Conservation (phyloP, 768 basidiomycete species). For the Rhodotorula babjevae region DNA sequence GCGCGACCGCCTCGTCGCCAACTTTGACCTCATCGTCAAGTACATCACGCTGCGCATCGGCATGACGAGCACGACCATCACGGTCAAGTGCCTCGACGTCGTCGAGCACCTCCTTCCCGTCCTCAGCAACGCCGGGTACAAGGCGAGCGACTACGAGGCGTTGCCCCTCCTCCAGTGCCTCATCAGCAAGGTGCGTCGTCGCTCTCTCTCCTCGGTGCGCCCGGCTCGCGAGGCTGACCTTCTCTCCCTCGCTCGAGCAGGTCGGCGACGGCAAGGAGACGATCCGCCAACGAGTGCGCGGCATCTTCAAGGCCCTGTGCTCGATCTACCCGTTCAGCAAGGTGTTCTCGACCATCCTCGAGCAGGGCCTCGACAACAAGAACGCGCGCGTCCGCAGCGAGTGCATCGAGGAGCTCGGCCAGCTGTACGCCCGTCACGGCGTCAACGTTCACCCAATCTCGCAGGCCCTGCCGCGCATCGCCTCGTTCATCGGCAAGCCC, state of each 20-base stretch:
- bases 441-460: constrained; percentile 65
- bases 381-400: constrained; percentile 88
- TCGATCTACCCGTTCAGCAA: constrained; percentile 91
- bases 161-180: constrained; percentile 82
- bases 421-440: constrained; percentile 73
- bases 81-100: constrained; percentile 80
- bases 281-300: constrained; percentile 70
- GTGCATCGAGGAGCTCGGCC: constrained; percentile 71
- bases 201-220: no score
- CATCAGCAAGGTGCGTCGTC: constrained; percentile 66
- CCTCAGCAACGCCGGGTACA: constrained; percentile 65
- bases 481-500: constrained; percentile 77
- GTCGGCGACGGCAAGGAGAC: constrained; percentile 87
- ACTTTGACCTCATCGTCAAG: constrained; percentile 86
- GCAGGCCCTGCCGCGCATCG: constrained; percentile 73
- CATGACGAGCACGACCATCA: constrained; percentile 83
- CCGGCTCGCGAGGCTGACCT: no score
- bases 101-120: constrained; percentile 73
- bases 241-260: constrained; percentile 52
- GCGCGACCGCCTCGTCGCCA: constrained; percentile 68
- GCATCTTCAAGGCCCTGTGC: constrained; percentile 75
- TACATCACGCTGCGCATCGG: constrained; percentile 85
- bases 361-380: constrained; percentile 82
- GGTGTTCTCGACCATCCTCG: constrained; percentile 77
- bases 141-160: constrained; percentile 80